Base-by-base conservation (phyloP, 2,329 filamentous ascomycete species). In the Penicillium sp. region DNA sequence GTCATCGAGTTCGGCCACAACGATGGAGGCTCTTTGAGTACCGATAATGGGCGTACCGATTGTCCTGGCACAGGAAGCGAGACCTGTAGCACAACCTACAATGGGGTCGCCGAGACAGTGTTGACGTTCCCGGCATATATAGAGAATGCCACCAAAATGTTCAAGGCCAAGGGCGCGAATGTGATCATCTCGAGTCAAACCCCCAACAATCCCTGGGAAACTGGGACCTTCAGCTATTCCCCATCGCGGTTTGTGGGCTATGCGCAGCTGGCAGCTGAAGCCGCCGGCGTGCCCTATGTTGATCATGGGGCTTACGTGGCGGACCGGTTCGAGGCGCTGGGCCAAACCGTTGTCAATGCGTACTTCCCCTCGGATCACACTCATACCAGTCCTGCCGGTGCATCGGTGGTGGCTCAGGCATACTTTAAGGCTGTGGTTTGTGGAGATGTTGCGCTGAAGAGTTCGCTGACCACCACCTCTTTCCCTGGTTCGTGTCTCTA, bases 1-100 rank as follows among this genome's bases (percentile, higher is more conserved):
- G 76, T 89, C 50, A 87, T 89, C 50, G 86, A 89, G 63, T 88
- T 89, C 63, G 86, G 87, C 0, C 86, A 89, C 75, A 90, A 90
- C 63, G 87, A 89, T 61, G 86, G 85, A 23, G 85, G 86, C 2
- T 79, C 79, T 0, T 73, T 85, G 2, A 72, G 67, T 3, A 79
- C 70, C 13, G 86, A 89, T 68, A 87, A 88, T 61, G 82, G 82
- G 1, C 79, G 85, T 15, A 82, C 80, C 1, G 84, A 82, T 61
- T 89, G 86, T 55, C 67, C 73, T 2, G 83, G 83, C 3, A 72
- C 77, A 0, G 82, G 82, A 15, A 66, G 67, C 8, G 77, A 86
- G 65, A 81, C 77, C 1, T 86, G 83, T 69, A 66, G 72, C 35
- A 81, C 79, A 0, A 76, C 71, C 3, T 84, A 82, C 62, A 73